A percentile compares a stretch with the other conserved stretches of the same genome.
These are phyloP conservation scores for Populus ilicifolia DNA, from an alignment of 345 rosid genomes.

Conservation along the genomic window DNA sequence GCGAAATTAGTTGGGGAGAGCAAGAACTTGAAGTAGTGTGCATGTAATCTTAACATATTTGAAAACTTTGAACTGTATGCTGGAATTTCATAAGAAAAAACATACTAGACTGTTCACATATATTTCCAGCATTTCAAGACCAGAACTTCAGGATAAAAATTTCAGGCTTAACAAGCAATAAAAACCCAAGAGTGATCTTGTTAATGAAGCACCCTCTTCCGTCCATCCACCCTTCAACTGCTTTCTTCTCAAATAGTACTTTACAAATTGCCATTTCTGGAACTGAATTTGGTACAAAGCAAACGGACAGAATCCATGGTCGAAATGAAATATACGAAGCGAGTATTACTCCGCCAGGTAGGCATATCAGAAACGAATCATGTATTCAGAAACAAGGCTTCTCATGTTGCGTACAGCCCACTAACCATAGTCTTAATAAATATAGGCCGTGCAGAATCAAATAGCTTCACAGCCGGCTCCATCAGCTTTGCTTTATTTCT, in stretches of 20 bases:
- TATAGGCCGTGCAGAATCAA: background rate
- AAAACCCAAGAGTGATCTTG: slow-evolving; percentile 7
- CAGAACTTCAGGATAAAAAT: slow-evolving; percentile 14
- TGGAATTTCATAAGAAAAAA: slow-evolving; percentile 4
- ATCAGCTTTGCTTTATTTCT: slow-evolving; percentile 61
- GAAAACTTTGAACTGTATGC: background rate
- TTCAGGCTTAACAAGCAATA: slow-evolving; percentile 20
- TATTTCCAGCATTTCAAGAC: slow-evolving; percentile 14
- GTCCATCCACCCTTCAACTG: slow-evolving; percentile 1
- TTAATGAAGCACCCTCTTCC: slow-evolving; percentile 2
- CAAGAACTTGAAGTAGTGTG: background rate
- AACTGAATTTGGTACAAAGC: slow-evolving; percentile 3
- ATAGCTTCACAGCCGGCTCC: slow-evolving; percentile 3
- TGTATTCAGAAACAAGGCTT: background rate
- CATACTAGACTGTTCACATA: slow-evolving; percentile 7
- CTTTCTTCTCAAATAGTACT: background rate
- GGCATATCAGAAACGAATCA: background rate
- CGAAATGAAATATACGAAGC: background rate
- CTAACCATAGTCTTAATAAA: background rate
- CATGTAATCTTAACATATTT: background rate
- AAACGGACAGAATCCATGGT: slow-evolving; percentile 10
- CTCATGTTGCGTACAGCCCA: background rate
- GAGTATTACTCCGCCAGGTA: background rate
- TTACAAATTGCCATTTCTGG: slow-evolving; percentile 11
- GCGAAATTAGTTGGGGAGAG: background rate